Percentiles rank a stretch among this genome's conserved stretches.
phyloP scores from a whole-genome alignment of 768 basidiomycete species.

The Clavaria fumosa region DNA sequence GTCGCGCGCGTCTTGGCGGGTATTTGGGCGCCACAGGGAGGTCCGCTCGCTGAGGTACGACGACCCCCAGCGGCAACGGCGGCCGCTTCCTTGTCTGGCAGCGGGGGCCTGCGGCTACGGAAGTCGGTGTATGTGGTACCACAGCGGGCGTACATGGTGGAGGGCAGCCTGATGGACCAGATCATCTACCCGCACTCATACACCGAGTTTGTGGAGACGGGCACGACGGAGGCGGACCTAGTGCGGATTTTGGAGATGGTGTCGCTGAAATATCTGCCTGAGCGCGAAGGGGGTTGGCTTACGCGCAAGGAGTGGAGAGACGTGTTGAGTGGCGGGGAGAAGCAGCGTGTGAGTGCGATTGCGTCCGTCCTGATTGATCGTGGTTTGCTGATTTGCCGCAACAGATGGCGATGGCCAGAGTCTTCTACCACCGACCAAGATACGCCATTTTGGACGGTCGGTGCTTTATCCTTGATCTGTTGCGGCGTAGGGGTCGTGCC shows the following conservation, averaged over 20 bases:
- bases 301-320: constrained; percentile 94
- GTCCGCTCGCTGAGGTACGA: constrained; percentile 17
- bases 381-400: constrained; percentile 5
- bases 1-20: constrained; percentile 82
- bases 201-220: constrained; percentile 47
- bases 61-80: constrained; percentile 24
- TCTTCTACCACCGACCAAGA: constrained; percentile 75
- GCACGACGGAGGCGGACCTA: constrained; percentile 51
- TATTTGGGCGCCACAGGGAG: constrained; percentile 65
- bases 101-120: too few species aligned
- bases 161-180: constrained; percentile 81
- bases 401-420: constrained; percentile 84
- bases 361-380: background rate
- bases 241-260: constrained; percentile 66
- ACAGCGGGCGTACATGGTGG: constrained; percentile 85
- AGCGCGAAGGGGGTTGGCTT: constrained; percentile 78
- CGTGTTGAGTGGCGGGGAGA: constrained; percentile 92
- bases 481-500: background rate
- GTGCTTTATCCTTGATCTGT: background rate
- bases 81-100: too few species aligned
- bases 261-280: constrained; percentile 72
- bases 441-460: constrained; percentile 85
- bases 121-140: constrained; percentile 73
- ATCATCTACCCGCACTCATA: constrained; percentile 87
- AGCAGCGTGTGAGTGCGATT: constrained; percentile 52